Base-by-base conservation (phyloP, 768 basidiomycete genomes). In the Galerina marginata region DNA sequence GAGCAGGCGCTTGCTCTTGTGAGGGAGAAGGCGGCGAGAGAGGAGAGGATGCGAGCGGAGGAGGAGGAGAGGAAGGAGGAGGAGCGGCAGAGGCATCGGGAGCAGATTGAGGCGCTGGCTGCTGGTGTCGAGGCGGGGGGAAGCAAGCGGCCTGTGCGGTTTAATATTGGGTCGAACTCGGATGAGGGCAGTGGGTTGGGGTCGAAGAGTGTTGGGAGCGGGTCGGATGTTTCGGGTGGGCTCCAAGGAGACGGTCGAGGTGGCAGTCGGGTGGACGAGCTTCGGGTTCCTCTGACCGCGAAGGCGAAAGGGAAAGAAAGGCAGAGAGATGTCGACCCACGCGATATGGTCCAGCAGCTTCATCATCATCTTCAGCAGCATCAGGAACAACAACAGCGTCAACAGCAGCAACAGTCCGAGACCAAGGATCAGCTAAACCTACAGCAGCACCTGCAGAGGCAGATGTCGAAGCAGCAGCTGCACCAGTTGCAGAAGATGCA, bases 151-250 rank as follows among this genome's bases (percentile, higher is more conserved):
- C 65, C 59, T 1, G 52, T 65, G 10, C 75, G 76, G 66, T 87
- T 89, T 60, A 85, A 86, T 64, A 81, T 89, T 56, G 87, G 86
- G 2, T 87, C 86, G 15, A 77, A 79, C 59, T 86, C 86, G 40
- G 86, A 86, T 54, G 82, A 81, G 48, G 83, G 71, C 36, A 53
- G 51, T 59, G 72, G 67, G 3, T 20, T 64, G 15, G 74, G 71
- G n/a, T 71, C 70, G 52, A 75, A 75, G 71, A 76, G 74, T 54
- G 72, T 75, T n/a, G 73, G 75, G 16, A 75, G 73, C 45, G 72
- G 74, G 20, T 77, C 76, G 26, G 70, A 71, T 40, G 64, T 70
- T 2, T 72, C 72, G 15, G 69, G 62, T 20, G 59, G 42, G 36
- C 51, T 20, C 26, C 51, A 45, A 39, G 44, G 46, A 26, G 42